Percentiles rank a stretch among this genome's conserved stretches.
These are phyloP conservation scores for Colletotrichum theobromicola DNA, from an alignment of 2,329 filamentous ascomycete species.

Conservation along the genomic window DNA sequence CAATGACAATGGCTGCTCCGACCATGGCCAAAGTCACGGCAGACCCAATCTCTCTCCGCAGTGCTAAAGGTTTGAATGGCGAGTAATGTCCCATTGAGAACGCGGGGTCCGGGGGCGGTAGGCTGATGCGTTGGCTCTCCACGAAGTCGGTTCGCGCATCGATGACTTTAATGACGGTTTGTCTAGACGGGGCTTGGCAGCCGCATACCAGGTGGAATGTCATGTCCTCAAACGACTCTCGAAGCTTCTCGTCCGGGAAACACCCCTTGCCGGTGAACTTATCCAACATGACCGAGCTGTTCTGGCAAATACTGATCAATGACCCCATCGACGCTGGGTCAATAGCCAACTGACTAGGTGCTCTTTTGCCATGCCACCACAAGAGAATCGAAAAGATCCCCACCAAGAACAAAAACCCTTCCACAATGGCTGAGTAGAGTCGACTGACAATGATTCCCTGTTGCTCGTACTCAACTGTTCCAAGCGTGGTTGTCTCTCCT, in stretches of 20 bases:
- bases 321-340: constrained; percentile 32
- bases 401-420: constrained; percentile 26
- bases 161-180: constrained; percentile 4
- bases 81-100: constrained; percentile 12
- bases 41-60: not conserved
- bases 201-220: not conserved
- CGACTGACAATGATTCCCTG: constrained; percentile 38
- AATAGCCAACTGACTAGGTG: constrained; percentile 22
- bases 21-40: not conserved
- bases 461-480: constrained; percentile 22
- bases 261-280: constrained; percentile 11
- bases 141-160: not conserved
- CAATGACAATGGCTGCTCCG: not conserved
- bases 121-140: not conserved
- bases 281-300: constrained; percentile 3
- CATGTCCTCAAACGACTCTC: not conserved
- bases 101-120: not conserved
- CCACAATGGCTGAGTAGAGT: constrained; percentile 31
- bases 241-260: not conserved
- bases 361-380: not conserved
- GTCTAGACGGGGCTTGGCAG: not conserved
- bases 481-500: not conserved
- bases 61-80: not conserved
- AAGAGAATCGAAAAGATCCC: not conserved
- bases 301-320: constrained; percentile 25